Conservation (phyloP, 495 filamentous ascomycete genomes). For the Tetracladium setigerum region DNA sequence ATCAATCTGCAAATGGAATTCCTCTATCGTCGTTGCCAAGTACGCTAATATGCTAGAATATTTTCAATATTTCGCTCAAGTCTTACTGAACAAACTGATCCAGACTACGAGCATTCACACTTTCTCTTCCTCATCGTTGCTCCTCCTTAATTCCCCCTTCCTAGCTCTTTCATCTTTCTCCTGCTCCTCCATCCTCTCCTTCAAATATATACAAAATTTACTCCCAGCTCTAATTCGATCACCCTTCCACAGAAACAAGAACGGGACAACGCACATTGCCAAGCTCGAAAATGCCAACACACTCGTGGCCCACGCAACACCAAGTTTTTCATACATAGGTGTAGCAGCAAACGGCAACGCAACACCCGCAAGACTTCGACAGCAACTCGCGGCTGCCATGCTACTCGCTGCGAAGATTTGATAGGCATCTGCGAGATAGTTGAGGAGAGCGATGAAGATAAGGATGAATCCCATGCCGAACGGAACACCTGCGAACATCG, state of each 20-base stretch:
- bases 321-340: conserved; percentile 35
- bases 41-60: too few relatives aligned
- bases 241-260: conserved; percentile 42
- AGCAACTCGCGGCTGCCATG: conserved; percentile 50
- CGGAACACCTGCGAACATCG: conserved; percentile 45
- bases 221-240: conserved; percentile 32
- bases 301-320: conserved; percentile 52
- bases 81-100: too few relatives aligned
- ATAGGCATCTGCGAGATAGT: conserved; percentile 55
- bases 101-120: too few relatives aligned
- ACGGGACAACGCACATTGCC: conserved; percentile 52
- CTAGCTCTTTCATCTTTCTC: conserved; percentile 18
- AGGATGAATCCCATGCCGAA: conserved; percentile 62
- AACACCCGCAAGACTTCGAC: conserved; percentile 51
- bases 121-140: too few relatives aligned
- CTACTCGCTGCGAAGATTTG: conserved; percentile 42
- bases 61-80: too few relatives aligned
- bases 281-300: conserved; percentile 53
- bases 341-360: conserved; percentile 61
- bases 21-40: too few relatives aligned
- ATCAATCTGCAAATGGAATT: too few relatives aligned
- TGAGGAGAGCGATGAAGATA: conserved; percentile 39
- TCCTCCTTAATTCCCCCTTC: too few relatives aligned
- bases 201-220: conserved; percentile 17
- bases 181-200: conserved; percentile 17